Conservation (phyloP, 2,329 filamentous ascomycete species). For the Fusarium clavum region DNA sequence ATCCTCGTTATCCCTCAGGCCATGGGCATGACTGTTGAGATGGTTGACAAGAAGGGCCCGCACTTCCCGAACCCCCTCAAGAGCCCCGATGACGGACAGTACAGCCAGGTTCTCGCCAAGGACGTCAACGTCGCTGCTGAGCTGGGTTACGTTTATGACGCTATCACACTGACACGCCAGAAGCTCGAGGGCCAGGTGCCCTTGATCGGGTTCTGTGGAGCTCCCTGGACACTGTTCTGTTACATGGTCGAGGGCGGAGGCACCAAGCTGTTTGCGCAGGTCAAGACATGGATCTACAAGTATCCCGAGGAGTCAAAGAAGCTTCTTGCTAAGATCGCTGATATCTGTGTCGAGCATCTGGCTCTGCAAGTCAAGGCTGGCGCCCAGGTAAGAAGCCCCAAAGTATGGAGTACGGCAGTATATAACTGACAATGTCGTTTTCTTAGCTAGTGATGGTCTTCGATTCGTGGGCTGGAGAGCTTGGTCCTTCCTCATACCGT, state of each 20-base stretch:
- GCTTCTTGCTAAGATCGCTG: constrained; percentile 89
- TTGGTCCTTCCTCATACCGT: constrained; percentile 85
- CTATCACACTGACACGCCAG: constrained; percentile 88
- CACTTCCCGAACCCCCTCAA: constrained; percentile 89
- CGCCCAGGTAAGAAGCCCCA: constrained; percentile 73
- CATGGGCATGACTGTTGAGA: constrained; percentile 98
- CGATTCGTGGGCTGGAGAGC: constrained; percentile 96
- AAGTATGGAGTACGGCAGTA: neutral
- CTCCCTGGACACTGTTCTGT: constrained; percentile 95
- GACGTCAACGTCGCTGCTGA: constrained; percentile 86
- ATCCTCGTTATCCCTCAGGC: constrained; percentile 98
- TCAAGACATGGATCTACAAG: constrained; percentile 96
- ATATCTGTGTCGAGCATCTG: constrained; percentile 94
- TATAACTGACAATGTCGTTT: constrained; percentile 4
- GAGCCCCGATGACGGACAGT: constrained; percentile 85
- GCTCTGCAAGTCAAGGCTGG: constrained; percentile 93
- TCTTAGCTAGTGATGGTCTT: constrained; percentile 89
- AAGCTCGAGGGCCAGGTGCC: constrained; percentile 91
- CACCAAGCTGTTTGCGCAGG: constrained; percentile 92
- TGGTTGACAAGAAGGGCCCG: constrained; percentile 97
- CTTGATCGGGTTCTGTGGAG: constrained; percentile 95
- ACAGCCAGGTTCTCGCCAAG: constrained; percentile 78
- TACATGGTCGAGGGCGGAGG: constrained; percentile 99
- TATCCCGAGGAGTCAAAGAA: constrained; percentile 83
- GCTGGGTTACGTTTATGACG: constrained; percentile 94